Conservation (phyloP, 768 basidiomycete species). For the Leccinellum rugosiceps region DNA sequence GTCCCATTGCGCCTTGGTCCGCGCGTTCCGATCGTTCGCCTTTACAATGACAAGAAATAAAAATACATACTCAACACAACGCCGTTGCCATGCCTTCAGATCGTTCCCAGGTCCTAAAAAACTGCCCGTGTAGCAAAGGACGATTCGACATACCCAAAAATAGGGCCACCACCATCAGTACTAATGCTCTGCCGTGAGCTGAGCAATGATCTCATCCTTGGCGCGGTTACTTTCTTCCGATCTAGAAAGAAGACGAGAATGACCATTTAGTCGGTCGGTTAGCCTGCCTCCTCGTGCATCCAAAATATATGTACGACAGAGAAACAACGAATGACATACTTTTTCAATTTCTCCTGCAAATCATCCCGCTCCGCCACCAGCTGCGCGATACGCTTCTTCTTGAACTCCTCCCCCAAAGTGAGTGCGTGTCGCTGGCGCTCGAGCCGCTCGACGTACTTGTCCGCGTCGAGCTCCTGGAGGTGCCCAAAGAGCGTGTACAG, state of each 20-base stretch:
- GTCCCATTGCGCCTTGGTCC: not conserved
- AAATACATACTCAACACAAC: not conserved
- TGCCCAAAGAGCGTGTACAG: conserved; percentile 5
- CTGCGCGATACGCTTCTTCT: conserved; percentile 21
- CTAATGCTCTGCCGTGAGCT: not conserved
- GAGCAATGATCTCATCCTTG: conserved; percentile 3
- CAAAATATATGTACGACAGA: not conserved
- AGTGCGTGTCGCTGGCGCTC: conserved; percentile 38
- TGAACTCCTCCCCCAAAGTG: conserved; percentile 34
- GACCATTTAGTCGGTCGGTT: not conserved
- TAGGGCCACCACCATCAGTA: not conserved
- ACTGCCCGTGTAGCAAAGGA: not conserved
- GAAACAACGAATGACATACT: not conserved
- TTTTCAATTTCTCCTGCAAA: not conserved
- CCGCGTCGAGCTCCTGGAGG: conserved; percentile 14
- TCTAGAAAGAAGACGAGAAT: not conserved
- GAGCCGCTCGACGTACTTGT: conserved; percentile 35
- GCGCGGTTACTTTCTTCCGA: not conserved
- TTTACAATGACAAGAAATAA: not conserved
- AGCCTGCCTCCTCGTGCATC: not conserved
- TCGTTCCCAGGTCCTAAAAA: not conserved
- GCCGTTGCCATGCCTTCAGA: not conserved
- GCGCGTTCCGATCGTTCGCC: not conserved
- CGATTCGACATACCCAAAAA: not conserved
- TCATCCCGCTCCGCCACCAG: conserved; percentile 7